Base-by-base conservation (phyloP, 495 filamentous ascomycete species). In the Saxophila tyrrhenica region DNA sequence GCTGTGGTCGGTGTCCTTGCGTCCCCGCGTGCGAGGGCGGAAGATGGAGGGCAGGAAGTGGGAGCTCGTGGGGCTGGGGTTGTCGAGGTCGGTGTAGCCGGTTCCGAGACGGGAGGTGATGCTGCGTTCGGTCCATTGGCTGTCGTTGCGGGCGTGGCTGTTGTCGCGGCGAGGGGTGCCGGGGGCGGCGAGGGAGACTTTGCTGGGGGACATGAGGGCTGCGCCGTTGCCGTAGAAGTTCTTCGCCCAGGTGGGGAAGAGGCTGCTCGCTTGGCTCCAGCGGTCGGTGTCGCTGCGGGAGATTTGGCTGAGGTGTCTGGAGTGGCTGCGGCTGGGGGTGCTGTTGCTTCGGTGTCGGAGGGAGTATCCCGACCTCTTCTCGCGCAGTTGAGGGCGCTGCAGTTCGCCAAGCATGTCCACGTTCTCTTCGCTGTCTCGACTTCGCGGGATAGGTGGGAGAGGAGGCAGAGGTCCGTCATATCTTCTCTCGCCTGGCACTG, bases 11-110 rank as follows among this genome's bases (percentile, higher is more conserved):
- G 43, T 51, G 19, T 55, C 25, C 19, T 43, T 38, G 15, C 61
- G 59, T 15, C 58, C 56, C n/a, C 67, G 64, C 22, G 65, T 69
- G 2, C 68, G 65, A 10, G 68, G 67, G 23, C 64, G 55, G 51
- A 65, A 71, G 51, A 71, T 68, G 59, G 58, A 65, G 45, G 67
- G 57, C 11, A 68, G 62, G 50, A 69, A 69, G 50, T 64, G 59
- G n/a, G 50, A 56, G 42, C 64, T 66, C 23, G 62, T 60, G 11
- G 63, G 65, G 39, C 67, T 63, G 16, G 48, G 25, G 2, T 48
- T 25, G 39, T 49, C 50, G 47, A 61, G 48, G 25, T 61, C 58
- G 46, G 41, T 57, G 42, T 57, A 60, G 10, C 58, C 58, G 8
- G 54, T 61, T 9, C 58, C 58, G 3, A 61, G 47, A 15, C 58